Evolutionary conservation across 805 yeast genomes (phyloP).

Genomic region (Yarrowia keelungensis): DNA sequence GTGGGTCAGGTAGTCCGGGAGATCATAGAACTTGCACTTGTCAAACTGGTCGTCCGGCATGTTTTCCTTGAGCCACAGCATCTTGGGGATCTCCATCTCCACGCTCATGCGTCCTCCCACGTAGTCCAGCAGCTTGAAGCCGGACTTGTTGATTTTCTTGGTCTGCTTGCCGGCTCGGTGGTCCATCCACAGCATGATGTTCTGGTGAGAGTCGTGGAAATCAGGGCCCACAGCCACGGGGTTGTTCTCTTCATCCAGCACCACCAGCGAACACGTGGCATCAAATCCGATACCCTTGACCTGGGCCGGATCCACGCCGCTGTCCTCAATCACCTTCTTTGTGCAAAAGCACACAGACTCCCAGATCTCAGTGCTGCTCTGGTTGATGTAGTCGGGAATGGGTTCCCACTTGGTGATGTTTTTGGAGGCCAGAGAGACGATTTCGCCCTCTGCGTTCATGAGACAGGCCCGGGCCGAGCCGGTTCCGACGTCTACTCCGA

Average conservation of each 20-base stretch:
- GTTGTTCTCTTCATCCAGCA: conserved; percentile 67
- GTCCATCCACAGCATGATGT: conserved; percentile 97
- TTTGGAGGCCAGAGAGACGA: conserved; percentile 74
- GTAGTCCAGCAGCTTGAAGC: conserved; percentile 79
- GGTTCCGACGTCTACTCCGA: conserved; percentile 96
- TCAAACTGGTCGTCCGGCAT: conserved; percentile 66
- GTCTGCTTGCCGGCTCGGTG: conserved; percentile 91
- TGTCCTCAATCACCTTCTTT: conserved; percentile 71
- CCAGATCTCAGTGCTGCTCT: conserved; percentile 93
- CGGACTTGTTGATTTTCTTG: conserved; percentile 76
- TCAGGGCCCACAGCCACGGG: conserved; percentile 95
- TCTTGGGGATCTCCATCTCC: conserved; percentile 98
- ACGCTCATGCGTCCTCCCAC: conserved; percentile 98
- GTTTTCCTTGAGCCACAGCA: conserved; percentile 92
- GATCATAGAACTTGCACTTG: conserved; percentile 81
- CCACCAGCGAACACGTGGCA: conserved; percentile 96
- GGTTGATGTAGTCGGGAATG: conserved; percentile 62
- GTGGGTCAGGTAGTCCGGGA: conserved; percentile 90
- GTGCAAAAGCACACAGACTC: conserved; percentile 80
- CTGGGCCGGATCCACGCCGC: conserved; percentile 69
- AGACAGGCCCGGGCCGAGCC: conserved; percentile 96
- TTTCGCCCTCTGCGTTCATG: conserved; percentile 82
- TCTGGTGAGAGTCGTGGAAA: conserved; percentile 72
- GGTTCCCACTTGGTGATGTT: conserved; percentile 67
- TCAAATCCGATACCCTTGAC: conserved; percentile 94